Evolutionary conservation across 139 green algal genomes (phyloP).

Genomic region (Auxenochlorella pyrenoidosa): DNA sequence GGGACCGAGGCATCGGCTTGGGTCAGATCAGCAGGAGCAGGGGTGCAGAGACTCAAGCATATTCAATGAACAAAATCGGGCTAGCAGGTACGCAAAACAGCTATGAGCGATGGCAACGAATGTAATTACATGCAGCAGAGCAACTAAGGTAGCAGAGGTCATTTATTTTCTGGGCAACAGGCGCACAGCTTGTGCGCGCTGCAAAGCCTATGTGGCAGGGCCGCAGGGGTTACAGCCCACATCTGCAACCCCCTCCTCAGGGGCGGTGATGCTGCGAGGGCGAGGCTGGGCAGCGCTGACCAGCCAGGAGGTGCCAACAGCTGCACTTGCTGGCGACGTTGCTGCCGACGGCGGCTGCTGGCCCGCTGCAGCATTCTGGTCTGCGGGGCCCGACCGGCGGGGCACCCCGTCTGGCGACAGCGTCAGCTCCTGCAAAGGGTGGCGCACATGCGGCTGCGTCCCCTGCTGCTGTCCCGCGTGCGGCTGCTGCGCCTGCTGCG

Average conservation of each 20-base stretch:
- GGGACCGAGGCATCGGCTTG: no score
- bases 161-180: no score
- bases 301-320: background rate
- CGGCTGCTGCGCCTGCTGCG: background rate
- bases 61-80: no score
- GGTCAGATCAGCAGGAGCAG: no score
- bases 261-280: background rate
- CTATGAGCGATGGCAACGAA: background rate
- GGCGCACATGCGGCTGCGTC: background rate
- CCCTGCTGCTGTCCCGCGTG: background rate
- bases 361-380: background rate
- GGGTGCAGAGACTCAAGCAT: no score
- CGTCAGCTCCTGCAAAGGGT: slow-evolving; percentile 18
- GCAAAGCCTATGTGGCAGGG: no score
- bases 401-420: background rate
- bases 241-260: no score
- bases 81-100: no score
- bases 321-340: background rate
- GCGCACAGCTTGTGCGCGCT: no score
- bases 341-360: background rate
- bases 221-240: no score
- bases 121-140: background rate
- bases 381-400: background rate
- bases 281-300: background rate
- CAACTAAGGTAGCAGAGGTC: background rate